Evolutionary conservation across 2,329 filamentous ascomycete genomes (phyloP), one percentile per base, ranked within the genome.

Genomic region (Trichoderma sp.): DNA sequence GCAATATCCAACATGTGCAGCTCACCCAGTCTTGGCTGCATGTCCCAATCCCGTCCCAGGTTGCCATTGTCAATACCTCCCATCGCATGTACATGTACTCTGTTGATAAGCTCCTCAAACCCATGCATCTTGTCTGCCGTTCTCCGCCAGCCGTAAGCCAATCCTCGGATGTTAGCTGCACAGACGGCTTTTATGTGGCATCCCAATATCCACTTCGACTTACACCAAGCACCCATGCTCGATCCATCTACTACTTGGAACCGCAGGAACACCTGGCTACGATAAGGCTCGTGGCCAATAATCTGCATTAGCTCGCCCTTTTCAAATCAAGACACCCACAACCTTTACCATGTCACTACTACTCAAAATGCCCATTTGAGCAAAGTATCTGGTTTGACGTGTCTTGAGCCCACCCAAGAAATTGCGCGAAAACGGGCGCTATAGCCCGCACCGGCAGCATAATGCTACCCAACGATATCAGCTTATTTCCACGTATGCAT

Each of bases 21-120:
- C 37, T 46, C 58, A 60, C 37, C 30, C 58, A 21, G 37, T 32
- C 58, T 46, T 30, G 49, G 59, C 28, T 26, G 60, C 60, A 64
- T 32, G 60, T 28, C 10, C 49, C 54, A 63, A 54, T 16, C 46
- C 59, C 11, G 8, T 63, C 52, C 59, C n/a, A 54, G 59, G 46
- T 43, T 43, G 13, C 32, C 59, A 61, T 28, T 43, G n/a, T 26
- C 24, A 46, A 52, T 49, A 61, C 59, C 51, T 43, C 16, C 39
- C 7, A 49, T 49, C 10, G n/a, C 30, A 37, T 34, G 46, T 43
- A 39, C 43, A 34, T 32, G 11, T 34, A 34, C 32, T 16, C 51
- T 32, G 43, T 52, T 11, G 16, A 24, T 21, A 8, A 8, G 7
- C 39, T 3, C 49, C 14, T 54, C 46, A 8, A 6, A n/a, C n/a